Evolutionary conservation across 2,329 filamentous ascomycete genomes (phyloP).

Genomic region (Fusarium heterosporum): DNA sequence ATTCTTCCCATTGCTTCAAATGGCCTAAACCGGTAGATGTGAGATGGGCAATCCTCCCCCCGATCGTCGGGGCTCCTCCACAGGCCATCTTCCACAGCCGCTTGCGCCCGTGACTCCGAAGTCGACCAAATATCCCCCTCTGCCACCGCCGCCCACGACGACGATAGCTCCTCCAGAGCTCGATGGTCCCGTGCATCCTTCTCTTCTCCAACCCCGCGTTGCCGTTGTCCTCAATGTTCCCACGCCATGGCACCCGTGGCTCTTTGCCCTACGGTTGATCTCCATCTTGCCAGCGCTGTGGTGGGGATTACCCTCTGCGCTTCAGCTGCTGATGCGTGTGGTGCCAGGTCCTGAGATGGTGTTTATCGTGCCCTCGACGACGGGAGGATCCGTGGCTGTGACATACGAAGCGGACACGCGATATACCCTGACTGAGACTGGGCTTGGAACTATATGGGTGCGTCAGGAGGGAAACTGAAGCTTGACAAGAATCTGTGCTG

Average conservation of each 20-base stretch:
- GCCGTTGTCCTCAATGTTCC: slow-evolving; percentile 82
- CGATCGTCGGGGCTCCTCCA: slow-evolving; percentile 43
- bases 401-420: slow-evolving; percentile 43
- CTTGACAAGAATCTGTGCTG: slow-evolving; percentile 10
- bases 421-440: slow-evolving; percentile 72
- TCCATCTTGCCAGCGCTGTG: slow-evolving; percentile 77
- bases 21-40: slow-evolving; percentile 43
- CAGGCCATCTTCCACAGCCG: slow-evolving; percentile 43
- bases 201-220: slow-evolving; percentile 78
- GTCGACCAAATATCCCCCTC: slow-evolving; percentile 21
- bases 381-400: slow-evolving; percentile 34
- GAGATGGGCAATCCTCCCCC: slow-evolving; percentile 47
- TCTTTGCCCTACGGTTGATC: slow-evolving; percentile 78
- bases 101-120: slow-evolving; percentile 26
- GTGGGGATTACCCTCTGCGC: slow-evolving; percentile 76
- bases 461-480: slow-evolving; percentile 46
- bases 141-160: slow-evolving; percentile 5
- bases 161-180: slow-evolving; percentile 14
- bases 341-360: slow-evolving; percentile 56
- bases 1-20: slow-evolving; percentile 26
- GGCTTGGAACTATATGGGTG: slow-evolving; percentile 80
- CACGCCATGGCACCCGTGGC: slow-evolving; percentile 76
- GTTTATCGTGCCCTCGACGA: slow-evolving; percentile 44
- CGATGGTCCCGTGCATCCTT: slow-evolving; percentile 46
- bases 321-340: slow-evolving; percentile 75